Conservation (phyloP, 176 grass and related monocot species). For the Aegilops bicornis region DNA sequence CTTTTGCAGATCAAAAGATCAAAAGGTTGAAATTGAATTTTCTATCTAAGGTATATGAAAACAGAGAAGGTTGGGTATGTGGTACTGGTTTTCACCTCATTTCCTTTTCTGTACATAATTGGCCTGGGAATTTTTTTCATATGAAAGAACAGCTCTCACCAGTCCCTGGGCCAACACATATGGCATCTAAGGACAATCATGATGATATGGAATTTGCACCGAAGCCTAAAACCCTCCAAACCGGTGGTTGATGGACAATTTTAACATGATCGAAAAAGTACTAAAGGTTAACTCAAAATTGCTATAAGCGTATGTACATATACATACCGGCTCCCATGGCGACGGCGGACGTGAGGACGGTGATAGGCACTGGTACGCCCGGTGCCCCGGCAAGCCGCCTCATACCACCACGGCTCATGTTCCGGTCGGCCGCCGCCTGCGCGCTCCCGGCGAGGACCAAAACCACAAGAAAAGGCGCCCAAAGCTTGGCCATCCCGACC, state of each 20-base stretch:
- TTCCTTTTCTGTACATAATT: not conserved
- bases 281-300: not conserved
- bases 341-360: constrained; percentile 18
- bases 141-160: not conserved
- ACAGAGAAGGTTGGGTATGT: not conserved
- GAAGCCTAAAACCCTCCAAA: not conserved
- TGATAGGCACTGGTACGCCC: not conserved
- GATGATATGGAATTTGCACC: not conserved
- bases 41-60: not conserved
- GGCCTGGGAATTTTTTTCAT: not conserved
- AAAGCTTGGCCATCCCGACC: not conserved
- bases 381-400: not conserved
- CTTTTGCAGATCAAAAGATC: not conserved
- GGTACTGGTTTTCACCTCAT: not conserved
- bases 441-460: not conserved
- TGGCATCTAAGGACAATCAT: not conserved
- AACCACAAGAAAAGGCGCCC: not conserved
- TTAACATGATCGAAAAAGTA: not conserved
- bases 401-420: not conserved
- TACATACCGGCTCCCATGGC: constrained; percentile 9
- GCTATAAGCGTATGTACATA: too few species aligned
- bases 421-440: not conserved
- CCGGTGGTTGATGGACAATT: not conserved
- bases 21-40: not conserved
- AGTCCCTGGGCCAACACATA: not conserved